Conservation (phyloP, 2,329 filamentous ascomycete genomes). For the Ceratocystis huliohia region DNA sequence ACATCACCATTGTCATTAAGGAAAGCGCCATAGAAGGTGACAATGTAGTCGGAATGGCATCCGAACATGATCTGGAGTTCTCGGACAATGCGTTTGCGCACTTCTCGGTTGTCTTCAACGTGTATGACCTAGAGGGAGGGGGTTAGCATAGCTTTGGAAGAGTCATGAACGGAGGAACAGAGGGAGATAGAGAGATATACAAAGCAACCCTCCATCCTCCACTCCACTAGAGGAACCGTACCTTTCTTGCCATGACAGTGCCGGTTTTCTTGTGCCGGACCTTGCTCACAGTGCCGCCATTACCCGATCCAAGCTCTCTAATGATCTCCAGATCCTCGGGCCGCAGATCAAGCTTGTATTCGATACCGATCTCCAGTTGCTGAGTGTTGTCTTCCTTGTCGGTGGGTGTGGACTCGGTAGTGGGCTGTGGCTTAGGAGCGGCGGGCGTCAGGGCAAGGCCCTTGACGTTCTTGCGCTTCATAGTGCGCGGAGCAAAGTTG, state of each 20-base stretch:
- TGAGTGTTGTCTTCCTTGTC: constrained; percentile 47
- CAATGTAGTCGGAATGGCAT: constrained; percentile 92
- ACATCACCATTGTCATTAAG: constrained; percentile 95
- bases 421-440: constrained; percentile 56
- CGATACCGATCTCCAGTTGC: constrained; percentile 85
- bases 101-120: constrained; percentile 93
- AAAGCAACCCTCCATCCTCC: neutral
- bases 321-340: constrained; percentile 86
- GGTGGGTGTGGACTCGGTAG: constrained; percentile 57
- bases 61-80: constrained; percentile 98
- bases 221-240: constrained; percentile 29
- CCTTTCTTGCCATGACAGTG: constrained; percentile 96
- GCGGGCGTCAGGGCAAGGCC: constrained; percentile 76
- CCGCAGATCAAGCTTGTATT: constrained; percentile 85
- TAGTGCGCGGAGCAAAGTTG: constrained; percentile 56
- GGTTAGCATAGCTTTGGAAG: neutral
- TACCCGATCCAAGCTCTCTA: constrained; percentile 89
- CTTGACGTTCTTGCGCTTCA: constrained; percentile 99
- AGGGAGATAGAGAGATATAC: neutral
- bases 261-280: constrained; percentile 90
- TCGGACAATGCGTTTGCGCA: constrained; percentile 90
- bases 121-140: constrained; percentile 63
- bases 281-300: constrained; percentile 96
- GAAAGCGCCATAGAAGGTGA: constrained; percentile 95
- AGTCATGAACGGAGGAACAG: neutral